Conservation (phyloP, 495 filamentous ascomycete genomes). For the Penicillium maclennaniae region DNA sequence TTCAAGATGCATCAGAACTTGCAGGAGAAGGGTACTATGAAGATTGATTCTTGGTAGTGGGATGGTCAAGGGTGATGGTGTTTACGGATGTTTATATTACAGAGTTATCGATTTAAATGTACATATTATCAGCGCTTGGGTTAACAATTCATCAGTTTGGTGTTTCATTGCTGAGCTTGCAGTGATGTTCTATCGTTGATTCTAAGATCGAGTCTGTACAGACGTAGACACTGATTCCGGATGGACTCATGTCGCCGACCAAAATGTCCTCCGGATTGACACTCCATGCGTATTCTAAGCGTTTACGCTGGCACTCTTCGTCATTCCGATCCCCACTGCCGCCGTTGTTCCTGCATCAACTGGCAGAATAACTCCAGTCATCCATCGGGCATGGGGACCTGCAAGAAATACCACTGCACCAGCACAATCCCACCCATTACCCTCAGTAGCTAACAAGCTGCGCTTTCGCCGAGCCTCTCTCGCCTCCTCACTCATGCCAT, state of each 20-base stretch:
- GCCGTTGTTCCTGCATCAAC: constrained; percentile 49
- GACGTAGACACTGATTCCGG: no score
- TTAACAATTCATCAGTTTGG: not conserved
- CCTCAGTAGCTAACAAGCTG: constrained; percentile 51
- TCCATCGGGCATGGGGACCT: constrained; percentile 45
- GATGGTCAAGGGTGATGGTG: not conserved
- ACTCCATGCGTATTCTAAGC: constrained; percentile 1
- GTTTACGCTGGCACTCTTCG: constrained; percentile 26
- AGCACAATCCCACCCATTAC: constrained; percentile 51
- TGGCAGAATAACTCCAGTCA: constrained; percentile 45
- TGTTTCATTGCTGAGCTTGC: not conserved
- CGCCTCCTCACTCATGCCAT: constrained; percentile 48
- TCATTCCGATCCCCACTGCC: constrained; percentile 29
- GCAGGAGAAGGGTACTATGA: constrained; percentile 79
- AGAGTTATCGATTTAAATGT: constrained; percentile 1
- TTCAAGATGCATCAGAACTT: constrained; percentile 90
- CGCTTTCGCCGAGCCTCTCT: constrained; percentile 43
- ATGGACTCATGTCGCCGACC: not conserved
- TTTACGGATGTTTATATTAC: constrained; percentile 11
- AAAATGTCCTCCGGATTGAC: not conserved
- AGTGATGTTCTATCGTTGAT: no score
- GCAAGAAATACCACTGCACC: constrained; percentile 40
- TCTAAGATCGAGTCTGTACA: no score
- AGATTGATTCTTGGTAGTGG: constrained; percentile 57
- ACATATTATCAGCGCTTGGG: constrained; percentile 17